Conservation (phyloP, 2,329 filamentous ascomycete genomes). For the Tolypocladium capitatum region DNA sequence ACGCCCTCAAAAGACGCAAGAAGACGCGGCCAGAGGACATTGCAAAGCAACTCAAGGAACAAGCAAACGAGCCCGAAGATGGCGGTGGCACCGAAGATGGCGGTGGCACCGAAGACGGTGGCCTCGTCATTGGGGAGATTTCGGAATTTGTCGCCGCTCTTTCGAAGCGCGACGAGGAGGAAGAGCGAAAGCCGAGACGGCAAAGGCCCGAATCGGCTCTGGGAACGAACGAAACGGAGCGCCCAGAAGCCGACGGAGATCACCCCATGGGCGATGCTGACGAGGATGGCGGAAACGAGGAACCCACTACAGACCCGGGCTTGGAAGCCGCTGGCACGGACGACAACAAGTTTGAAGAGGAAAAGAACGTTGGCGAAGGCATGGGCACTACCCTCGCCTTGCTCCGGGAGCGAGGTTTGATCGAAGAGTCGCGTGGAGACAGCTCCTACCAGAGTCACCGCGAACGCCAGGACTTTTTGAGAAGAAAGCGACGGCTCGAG, state of each 20-base stretch:
- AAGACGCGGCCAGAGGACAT: slow-evolving; percentile 76
- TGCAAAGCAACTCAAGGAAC: slow-evolving; percentile 62
- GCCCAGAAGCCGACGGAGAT: slow-evolving; percentile 10
- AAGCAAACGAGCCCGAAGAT: slow-evolving; percentile 39
- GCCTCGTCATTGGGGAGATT: slow-evolving; percentile 88
- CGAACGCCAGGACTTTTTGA: slow-evolving; percentile 64
- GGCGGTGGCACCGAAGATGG: slow-evolving; percentile 23
- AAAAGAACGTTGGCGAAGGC: slow-evolving; percentile 65
- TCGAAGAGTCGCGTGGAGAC: slow-evolving; percentile 50
- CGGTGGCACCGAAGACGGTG: slow-evolving; percentile 38
- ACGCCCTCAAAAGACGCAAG: slow-evolving; percentile 84
- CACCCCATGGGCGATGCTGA: slow-evolving; percentile 16
- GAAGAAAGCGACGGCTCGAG: slow-evolving; percentile 59
- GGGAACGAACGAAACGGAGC: background rate
- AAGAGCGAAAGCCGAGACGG: slow-evolving; percentile 39
- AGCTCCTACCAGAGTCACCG: slow-evolving; percentile 55
- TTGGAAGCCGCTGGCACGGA: slow-evolving; percentile 20
- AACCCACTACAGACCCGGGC: slow-evolving; percentile 2
- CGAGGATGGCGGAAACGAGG: slow-evolving; percentile 18
- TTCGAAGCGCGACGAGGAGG: slow-evolving; percentile 49
- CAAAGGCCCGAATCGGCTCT: slow-evolving; percentile 8
- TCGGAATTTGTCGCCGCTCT: slow-evolving; percentile 87
- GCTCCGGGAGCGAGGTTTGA: slow-evolving; percentile 71
- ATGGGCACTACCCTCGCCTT: slow-evolving; percentile 73
- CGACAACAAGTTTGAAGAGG: slow-evolving; percentile 67